Conservation (phyloP, 139 green algal species). For the Volvox reticuliferus region DNA sequence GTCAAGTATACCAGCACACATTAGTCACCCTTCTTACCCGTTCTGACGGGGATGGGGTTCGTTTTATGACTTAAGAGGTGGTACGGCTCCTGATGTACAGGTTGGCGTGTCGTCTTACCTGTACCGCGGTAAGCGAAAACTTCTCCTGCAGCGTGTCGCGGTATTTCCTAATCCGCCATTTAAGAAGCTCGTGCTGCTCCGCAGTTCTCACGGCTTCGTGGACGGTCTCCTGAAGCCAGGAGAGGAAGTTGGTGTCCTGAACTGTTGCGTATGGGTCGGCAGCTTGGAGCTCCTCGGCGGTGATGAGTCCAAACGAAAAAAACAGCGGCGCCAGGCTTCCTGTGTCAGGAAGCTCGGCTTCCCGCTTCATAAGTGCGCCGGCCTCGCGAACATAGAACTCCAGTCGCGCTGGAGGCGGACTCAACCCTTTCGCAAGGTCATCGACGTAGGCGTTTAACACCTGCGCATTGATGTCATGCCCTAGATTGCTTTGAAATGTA, state of each 20-base stretch:
- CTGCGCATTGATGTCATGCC: slow-evolving; percentile 43
- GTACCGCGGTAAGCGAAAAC: slow-evolving; percentile 75
- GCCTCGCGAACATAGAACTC: slow-evolving; percentile 78
- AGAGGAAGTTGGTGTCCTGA: slow-evolving; percentile 75
- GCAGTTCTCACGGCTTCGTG: slow-evolving; percentile 78
- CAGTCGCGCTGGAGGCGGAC: slow-evolving; percentile 52
- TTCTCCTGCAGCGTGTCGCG: slow-evolving; percentile 71
- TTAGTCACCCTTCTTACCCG: too few species aligned
- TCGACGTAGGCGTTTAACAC: slow-evolving; percentile 88
- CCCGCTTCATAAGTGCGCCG: slow-evolving; percentile 55
- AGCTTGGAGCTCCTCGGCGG: slow-evolving; percentile 73
- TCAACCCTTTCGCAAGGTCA: slow-evolving; percentile 63
- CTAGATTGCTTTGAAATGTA: background rate
- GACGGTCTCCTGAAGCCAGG: slow-evolving; percentile 82
- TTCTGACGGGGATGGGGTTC: too few species aligned
- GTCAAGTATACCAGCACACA: background rate
- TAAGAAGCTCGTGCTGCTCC: slow-evolving; percentile 81
- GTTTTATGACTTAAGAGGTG: too few species aligned
- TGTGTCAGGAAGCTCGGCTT: slow-evolving; percentile 71
- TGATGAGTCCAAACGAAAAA: slow-evolving; percentile 87
- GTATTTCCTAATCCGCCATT: slow-evolving; percentile 71
- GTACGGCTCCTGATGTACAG: too few species aligned
- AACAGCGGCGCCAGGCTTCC: slow-evolving; percentile 88
- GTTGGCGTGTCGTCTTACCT: slow-evolving; percentile 53
- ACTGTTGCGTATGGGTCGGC: slow-evolving; percentile 43